Base-by-base conservation (phyloP, 306 rosid genomes). In the Erythrophleum fordii region DNA sequence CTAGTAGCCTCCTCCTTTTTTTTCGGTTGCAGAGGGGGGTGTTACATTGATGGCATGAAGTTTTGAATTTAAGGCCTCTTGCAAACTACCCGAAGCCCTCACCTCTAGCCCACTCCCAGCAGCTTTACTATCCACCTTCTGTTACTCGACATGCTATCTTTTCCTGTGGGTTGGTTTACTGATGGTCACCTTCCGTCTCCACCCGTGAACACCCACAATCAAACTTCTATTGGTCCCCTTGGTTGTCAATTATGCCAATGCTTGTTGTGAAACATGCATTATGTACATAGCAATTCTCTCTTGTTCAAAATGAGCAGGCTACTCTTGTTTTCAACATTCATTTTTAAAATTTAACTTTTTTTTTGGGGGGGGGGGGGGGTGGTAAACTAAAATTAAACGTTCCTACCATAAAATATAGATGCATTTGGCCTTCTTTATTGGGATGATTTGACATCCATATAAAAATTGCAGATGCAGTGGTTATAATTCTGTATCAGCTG, bases 361-460 rank as follows among this genome's bases (percentile, higher is more conserved):
- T 37, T 37, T 37, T 37, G n/a, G n/a, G n/a, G n/a, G n/a, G n/a
- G n/a, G n/a, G n/a, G n/a, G n/a, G n/a, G n/a, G n/a, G n/a, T n/a
- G n/a, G 3, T 2, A 2, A 37, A 37, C 5, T 37, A 37, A 5
- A 6, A 5, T 37, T 37, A 37, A 6, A 37, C 42, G 8, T 37
- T 37, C 6, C 8, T 37, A 37, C 42, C 42, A 34, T 6, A 3
- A 44, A 44, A 44, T 9, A 8, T 48, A 48, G 61, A 39, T 64
- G 70, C 0, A 64, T 34, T 37, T 41, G 49, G 14, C 68, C 5
- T 55, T 8, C 5, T 68, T 62, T 55, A 20, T 73, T 74, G 44
- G 29, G 49, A 28, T 79, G 48, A 51, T 52, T 76, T 69, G 64
- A 37, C 68, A 14, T 66, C 28, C 10, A 67, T 20, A n/a, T 53